These are phyloP conservation scores for Solidago caesia DNA, from an alignment of 129 eudicot species.

Conservation along the genomic window DNA sequence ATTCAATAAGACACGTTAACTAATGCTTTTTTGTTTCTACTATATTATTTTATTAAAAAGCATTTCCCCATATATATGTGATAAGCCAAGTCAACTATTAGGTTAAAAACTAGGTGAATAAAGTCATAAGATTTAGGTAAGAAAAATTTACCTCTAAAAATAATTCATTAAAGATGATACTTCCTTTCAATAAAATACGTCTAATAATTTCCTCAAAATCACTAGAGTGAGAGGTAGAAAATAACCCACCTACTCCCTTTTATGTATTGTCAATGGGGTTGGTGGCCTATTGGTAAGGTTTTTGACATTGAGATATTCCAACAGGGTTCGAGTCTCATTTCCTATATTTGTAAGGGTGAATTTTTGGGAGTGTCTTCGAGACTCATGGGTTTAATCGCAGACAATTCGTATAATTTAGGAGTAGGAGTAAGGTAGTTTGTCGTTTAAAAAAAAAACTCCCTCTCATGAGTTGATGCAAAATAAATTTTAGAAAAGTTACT, in stretches of 20 bases:
- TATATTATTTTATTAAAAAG: not conserved
- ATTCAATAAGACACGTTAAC: not conserved
- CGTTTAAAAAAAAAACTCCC: too few species aligned
- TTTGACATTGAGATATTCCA: too few species aligned
- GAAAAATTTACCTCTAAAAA: not conserved
- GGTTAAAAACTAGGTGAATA: conserved; percentile 17
- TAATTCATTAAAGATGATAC: not conserved
- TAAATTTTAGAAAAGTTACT: too few species aligned
- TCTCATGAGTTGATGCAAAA: too few species aligned
- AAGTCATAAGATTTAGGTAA: conserved; percentile 22
- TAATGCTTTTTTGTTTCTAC: conserved; percentile 19
- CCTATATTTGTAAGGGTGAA: too few species aligned
- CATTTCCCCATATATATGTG: conserved; percentile 14
- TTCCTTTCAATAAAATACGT: not conserved
- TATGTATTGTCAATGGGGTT: too few species aligned
- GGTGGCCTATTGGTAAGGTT: too few species aligned
- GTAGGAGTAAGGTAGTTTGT: too few species aligned
- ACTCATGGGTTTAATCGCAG: too few species aligned
- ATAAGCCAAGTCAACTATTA: conserved; percentile 12
- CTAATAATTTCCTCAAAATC: not conserved
- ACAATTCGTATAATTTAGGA: too few species aligned
- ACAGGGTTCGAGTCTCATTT: too few species aligned
- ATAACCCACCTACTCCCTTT: not conserved
- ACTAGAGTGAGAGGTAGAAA: not conserved
- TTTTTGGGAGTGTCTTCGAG: too few species aligned